Base-by-base conservation (phyloP, 139 green algal species). In the Tetraselmis striata region DNA sequence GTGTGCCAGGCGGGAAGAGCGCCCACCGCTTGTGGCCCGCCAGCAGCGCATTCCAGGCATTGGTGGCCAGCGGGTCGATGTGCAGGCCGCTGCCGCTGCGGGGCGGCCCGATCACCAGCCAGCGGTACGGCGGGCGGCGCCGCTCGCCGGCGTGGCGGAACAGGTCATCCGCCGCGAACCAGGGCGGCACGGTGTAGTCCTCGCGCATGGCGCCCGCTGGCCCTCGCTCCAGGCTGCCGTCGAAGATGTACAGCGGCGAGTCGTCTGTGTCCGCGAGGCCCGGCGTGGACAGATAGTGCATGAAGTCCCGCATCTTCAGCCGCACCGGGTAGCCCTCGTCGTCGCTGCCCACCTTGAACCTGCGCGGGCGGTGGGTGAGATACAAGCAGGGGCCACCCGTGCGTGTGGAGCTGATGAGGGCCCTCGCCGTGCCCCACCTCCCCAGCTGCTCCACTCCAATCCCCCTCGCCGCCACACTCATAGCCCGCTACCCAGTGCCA, bases 251-350 rank as follows among this genome's bases (percentile, higher is more conserved):
- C 77, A 96, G 81, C 1, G 92, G 93, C 1, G 86, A 91, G 81
- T 97, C 94, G 83, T 97, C 92, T 0, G 32, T 78, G 30, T 83
- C 31, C 28, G 78, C 85, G 67, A 95, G 87, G 59, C 88, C 79
- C 0, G 80, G 79, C 87, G 91, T 80, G 30, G 23, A 2, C 31
- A 85, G 80, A 81, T 98, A 98, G 58, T 85, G 27, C 75, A 94
- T 77, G 85, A 94, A 97, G 84, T 95, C 87, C 30, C 88, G 86
- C 2, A 97, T 82, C 31, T 88, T 90, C 82, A 98, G 81, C 0
- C 95, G 90, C 58, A 98, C 94, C 0, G 93, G 86, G 76, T 97
- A 98, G 2, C 95, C 95, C 30, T 98, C 95, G 83, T 98, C 94
- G 80, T 98, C 95, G 22, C 83, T 90, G 30, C 95, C 95, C 2